Evolutionary conservation across 345 rosid species (phyloP).

Genomic region (Salix brachista): DNA sequence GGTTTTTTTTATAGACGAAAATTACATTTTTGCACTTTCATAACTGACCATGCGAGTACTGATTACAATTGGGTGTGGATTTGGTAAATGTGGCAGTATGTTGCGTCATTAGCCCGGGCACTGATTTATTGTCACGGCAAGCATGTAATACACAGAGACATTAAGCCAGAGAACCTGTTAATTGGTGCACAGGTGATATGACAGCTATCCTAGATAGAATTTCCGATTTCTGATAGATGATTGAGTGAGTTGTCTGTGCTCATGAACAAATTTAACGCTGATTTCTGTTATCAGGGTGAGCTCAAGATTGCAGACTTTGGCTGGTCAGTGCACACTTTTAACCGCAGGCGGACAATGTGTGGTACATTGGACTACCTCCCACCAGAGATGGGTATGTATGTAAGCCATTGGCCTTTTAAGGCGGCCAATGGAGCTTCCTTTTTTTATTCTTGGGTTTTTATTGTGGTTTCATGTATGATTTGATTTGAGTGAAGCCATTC

Average conservation of each 20-base stretch:
- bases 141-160: constrained; percentile 97
- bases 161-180: constrained; percentile 90
- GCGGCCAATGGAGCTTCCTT: not conserved
- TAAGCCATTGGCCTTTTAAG: not conserved
- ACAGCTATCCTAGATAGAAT: not conserved
- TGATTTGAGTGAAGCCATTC: not conserved
- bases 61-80: constrained; percentile 1
- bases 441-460: not conserved
- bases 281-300: constrained; percentile 62
- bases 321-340: constrained; percentile 98
- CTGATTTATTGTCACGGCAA: constrained; percentile 98
- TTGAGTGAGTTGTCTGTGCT: constrained; percentile 9
- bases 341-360: constrained; percentile 95
- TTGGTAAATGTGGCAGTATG: constrained; percentile 52
- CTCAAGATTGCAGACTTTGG: constrained; percentile 99
- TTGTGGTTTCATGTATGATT: not conserved
- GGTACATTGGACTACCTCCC: constrained; percentile 98
- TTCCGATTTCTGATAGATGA: not conserved
- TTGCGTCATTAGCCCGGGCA: constrained; percentile 94
- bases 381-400: constrained; percentile 90
- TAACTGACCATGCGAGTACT: not conserved
- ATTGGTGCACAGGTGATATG: constrained; percentile 73
- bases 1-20: not conserved
- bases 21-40: not conserved
- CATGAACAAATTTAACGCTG: not conserved